Evolutionary conservation across 164 flowering plant species (phyloP), one percentile per base, ranked within the genome.

Genomic region (Vitis rupestris): DNA sequence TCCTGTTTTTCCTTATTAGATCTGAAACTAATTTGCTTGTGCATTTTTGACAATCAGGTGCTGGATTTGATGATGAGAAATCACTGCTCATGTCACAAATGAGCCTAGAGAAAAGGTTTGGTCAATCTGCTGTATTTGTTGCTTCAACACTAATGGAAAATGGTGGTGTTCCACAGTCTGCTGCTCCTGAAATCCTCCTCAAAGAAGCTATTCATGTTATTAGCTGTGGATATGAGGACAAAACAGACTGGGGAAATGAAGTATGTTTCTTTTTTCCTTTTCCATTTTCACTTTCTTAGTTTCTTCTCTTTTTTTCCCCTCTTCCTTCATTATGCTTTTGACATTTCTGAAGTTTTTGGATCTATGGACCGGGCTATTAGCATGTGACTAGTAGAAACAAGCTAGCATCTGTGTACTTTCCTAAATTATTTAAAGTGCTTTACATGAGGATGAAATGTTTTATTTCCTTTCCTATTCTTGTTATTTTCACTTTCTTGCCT

Each of bases 121-220:
- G 79, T 23, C 75, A 72, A 37, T 76, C 79, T 30, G 59, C 75
- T 27, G 72, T 71, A 2, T 68, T 76, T 60, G 75, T 72, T 15
- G 69, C 75, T 50, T 72, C 79, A 6, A 76, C 79, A 6, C 69
- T 76, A 3, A 71, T 76, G 79, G 79, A 76, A 16, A 64, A 76
- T 51, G 79, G 79, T 29, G 79, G 79, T 44, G 69, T 76, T 48
- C 79, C 79, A 29, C 66, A 56, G 31, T 72, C 75, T 31, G 61
- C 79, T 3, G 67, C 65, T 50, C 75, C 79, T n/a, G 75, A 67
- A 51, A 51, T 66, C 10, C 75, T 76, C 37, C 75, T 76, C 14
- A 76, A 76, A 60, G 79, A 76, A 65, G 79, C 79, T 48, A 76
- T 76, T 48, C 79, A 76, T 69, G 78, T 75, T 29, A 75, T 75